Evolutionary conservation across 768 basidiomycete genomes (phyloP), one percentile per base, ranked within the genome.

Genomic region (Sutorius australiensis): DNA sequence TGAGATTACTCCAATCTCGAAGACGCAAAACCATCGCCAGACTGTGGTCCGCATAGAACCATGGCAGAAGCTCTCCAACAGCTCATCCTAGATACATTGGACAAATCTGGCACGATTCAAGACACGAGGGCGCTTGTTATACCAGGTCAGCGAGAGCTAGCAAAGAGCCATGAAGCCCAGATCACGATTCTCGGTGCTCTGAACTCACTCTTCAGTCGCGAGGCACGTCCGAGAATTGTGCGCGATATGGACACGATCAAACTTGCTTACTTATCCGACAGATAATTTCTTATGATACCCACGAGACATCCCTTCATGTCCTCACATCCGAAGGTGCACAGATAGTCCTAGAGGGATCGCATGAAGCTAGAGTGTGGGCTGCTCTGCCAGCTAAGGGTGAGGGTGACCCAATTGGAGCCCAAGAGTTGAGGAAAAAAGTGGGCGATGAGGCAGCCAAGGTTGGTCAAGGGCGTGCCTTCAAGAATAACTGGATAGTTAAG

Each of bases 391-490:
- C 63, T 5, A 87, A 84, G 56, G 92, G 89, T 3, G 73, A 82
- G 53, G 89, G 87, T 3, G 59, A 74, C 36, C 85, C 92, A 9
- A 54, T 95, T 34, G 78, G 81, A 5, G 76, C 81, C 0, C 80
- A 75, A 43, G 81, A 89, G 53, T 75, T 98, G 13, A 89, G 89
- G 71, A 79, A 80, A 55, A 69, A 70, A 53, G 80, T 98, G 13
- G 95, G 95, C 13, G 88, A 90, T 52, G 93, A 97, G 61, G 80
- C 83, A 7, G 86, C 92, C 14, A 97, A 95, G 73, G 81, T 98
- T 52, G 97, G 97, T 1, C 97, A 98, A 73, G 88, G 88, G 9
- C 82, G 89, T 58, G 97, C 95, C 17, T 97, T 99, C 80, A 98
- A 95, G 75, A 93, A 89, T 61, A 90, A 89, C 51, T 99, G 97